phyloP scores from a whole-genome alignment of 345 rosid genomes.

The Stellera chamaejasme region DNA sequence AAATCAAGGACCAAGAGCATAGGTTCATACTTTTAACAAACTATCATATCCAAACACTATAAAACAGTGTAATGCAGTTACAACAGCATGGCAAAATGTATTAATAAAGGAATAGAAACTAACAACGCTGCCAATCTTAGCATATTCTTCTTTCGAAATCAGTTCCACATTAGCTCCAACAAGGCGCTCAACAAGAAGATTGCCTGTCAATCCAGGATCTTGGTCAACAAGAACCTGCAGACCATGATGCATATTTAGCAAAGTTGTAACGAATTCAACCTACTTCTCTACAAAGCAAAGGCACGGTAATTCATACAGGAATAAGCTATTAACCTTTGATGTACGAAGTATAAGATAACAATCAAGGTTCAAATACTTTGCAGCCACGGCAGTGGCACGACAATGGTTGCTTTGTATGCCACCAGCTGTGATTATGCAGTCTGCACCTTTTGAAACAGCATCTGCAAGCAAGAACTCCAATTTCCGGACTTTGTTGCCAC shows the following conservation, averaged over 20 bases:
- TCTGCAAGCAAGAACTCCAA: conserved; percentile 85
- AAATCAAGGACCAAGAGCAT: too few species aligned
- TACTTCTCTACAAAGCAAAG: not conserved
- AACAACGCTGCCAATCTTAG: conserved; percentile 77
- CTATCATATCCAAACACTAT: too few species aligned
- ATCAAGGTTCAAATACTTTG: conserved; percentile 72
- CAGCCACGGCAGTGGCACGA: conserved; percentile 86
- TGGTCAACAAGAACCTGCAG: conserved; percentile 67
- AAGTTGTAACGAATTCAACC: not conserved
- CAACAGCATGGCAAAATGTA: not conserved
- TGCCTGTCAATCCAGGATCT: conserved; percentile 87
- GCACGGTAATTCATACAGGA: not conserved
- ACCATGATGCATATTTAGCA: not conserved
- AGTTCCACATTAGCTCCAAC: conserved; percentile 83
- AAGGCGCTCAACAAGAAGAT: conserved; percentile 79
- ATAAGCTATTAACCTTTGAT: conserved; percentile 42
- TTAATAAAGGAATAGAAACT: conserved; percentile 15
- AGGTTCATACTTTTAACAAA: too few species aligned
- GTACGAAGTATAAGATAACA: conserved; percentile 70
- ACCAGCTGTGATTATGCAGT: conserved; percentile 74
- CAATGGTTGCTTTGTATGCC: conserved; percentile 97
- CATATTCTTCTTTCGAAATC: conserved; percentile 85
- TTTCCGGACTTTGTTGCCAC: conserved; percentile 88
- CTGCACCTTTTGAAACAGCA: conserved; percentile 77
- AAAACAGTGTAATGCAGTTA: not conserved